Evolutionary conservation across 768 basidiomycete species (phyloP).

Genomic region (Podaxis mareebaensis): DNA sequence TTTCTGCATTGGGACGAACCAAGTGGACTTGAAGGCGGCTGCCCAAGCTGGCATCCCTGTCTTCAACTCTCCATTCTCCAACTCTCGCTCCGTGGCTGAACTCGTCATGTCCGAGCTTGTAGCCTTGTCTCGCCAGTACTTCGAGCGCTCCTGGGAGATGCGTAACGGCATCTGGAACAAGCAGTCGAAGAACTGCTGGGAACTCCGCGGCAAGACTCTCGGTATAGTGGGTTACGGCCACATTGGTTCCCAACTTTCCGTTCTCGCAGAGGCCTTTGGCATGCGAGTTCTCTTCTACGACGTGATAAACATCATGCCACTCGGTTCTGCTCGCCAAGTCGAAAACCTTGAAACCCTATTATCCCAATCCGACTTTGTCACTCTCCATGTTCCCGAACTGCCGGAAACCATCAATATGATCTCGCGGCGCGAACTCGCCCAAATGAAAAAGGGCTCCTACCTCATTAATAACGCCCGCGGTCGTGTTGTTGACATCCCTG

Average conservation of each 20-base stretch:
- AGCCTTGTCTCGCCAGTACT: constrained; percentile 90
- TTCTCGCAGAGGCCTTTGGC: constrained; percentile 94
- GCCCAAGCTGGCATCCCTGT: constrained; percentile 91
- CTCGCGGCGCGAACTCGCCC: constrained; percentile 65
- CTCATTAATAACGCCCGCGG: constrained; percentile 98
- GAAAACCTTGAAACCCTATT: constrained; percentile 78
- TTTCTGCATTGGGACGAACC: constrained; percentile 99
- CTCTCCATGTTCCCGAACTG: constrained; percentile 94
- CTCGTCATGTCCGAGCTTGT: constrained; percentile 94
- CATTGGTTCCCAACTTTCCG: constrained; percentile 95
- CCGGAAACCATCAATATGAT: constrained; percentile 98
- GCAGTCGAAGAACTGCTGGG: constrained; percentile 98
- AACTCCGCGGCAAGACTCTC: constrained; percentile 94
- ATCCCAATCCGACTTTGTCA: constrained; percentile 84
- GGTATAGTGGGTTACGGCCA: constrained; percentile 99
- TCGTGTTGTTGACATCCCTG: constrained; percentile 92
- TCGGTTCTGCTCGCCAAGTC: constrained; percentile 91
- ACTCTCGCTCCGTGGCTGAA: constrained; percentile 98
- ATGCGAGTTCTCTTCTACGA: constrained; percentile 96
- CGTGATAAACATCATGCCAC: constrained; percentile 94
- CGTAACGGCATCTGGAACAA: constrained; percentile 96
- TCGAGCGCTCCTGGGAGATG: constrained; percentile 87
- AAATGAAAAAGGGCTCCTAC: constrained; percentile 95
- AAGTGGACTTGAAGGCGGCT: constrained; percentile 87
- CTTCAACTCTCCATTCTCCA: constrained; percentile 99